phyloP scores from a whole-genome alignment of 192 early-diverging fungal genomes.

The Rhizophagus prolifer region DNA sequence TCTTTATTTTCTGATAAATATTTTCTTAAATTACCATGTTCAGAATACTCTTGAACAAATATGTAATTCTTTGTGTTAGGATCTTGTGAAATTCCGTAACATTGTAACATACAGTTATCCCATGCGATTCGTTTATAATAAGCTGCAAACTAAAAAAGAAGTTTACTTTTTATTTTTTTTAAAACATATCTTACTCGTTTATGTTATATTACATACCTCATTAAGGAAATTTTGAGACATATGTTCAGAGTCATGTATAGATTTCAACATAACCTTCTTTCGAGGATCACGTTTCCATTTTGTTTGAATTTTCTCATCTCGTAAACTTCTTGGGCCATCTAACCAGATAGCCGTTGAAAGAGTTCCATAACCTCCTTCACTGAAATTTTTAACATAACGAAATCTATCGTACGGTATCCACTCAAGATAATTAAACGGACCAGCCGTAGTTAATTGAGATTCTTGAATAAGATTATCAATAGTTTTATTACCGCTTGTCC shows the following conservation, averaged over 20 bases:
- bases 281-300: not conserved
- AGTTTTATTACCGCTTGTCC: slow-evolving; percentile 24
- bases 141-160: not conserved
- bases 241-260: not conserved
- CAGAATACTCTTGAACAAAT: not conserved
- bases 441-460: slow-evolving; percentile 21
- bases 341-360: slow-evolving; percentile 11
- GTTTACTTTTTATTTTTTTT: not conserved
- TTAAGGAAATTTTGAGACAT: not conserved
- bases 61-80: not conserved
- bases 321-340: slow-evolving; percentile 14
- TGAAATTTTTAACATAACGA: not conserved
- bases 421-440: slow-evolving; percentile 8
- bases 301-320: slow-evolving; percentile 7
- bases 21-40: slow-evolving; percentile 5
- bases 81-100: slow-evolving; percentile 20
- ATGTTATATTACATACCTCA: not conserved
- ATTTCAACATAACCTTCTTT: slow-evolving; percentile 14
- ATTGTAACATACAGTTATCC: not conserved
- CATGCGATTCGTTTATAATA: not conserved
- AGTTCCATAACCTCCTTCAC: slow-evolving; percentile 12
- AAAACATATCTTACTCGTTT: too few relatives aligned
- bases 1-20: not conserved
- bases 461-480: slow-evolving; percentile 23
- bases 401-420: slow-evolving; percentile 27